Conservation (phyloP, 1,139 yeast genomes). For the Kodamaea derodonti region DNA sequence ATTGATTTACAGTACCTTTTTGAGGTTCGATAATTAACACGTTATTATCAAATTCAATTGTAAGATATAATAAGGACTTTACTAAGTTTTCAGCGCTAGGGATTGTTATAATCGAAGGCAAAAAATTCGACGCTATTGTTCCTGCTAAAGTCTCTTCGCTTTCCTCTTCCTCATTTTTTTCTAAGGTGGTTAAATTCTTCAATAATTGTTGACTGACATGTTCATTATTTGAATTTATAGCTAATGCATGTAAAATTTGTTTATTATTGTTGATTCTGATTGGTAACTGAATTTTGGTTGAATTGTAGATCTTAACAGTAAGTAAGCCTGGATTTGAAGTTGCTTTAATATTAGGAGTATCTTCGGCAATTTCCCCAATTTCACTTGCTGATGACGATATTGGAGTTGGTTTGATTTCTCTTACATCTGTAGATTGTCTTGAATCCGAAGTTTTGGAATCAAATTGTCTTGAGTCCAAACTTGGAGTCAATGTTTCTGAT, state of each 20-base stretch:
- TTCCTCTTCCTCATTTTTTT: constrained; percentile 16
- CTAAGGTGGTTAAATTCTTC: constrained; percentile 26
- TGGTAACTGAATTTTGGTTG: constrained; percentile 60
- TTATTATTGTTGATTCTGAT: constrained; percentile 52
- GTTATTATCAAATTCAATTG: constrained; percentile 76
- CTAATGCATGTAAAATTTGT: constrained; percentile 49
- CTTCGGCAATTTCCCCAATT: constrained; percentile 7
- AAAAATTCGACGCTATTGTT: constrained; percentile 38
- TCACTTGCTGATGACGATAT: constrained; percentile 4
- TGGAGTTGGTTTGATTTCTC: constrained; percentile 2
- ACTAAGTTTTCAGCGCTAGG: constrained; percentile 47
- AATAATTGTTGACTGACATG: constrained; percentile 34
- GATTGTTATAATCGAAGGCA: constrained; percentile 67
- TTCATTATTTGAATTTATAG: constrained; percentile 43
- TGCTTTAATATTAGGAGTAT: constrained; percentile 6
- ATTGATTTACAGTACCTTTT: constrained; percentile 55
- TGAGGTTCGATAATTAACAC: constrained; percentile 81
- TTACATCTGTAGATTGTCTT: constrained; percentile 8
- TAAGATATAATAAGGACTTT: constrained; percentile 60
- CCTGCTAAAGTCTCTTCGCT: constrained; percentile 25
- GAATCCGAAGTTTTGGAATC: constrained; percentile 8
- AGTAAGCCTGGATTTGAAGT: constrained; percentile 57
- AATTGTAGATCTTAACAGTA: constrained; percentile 65
- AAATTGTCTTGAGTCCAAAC: background rate
- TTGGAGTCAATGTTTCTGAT: background rate